Percentiles rank a stretch among this genome's conserved stretches.
phyloP scores from a whole-genome alignment of 768 basidiomycete genomes.

The Ephemerocybe angulata region DNA sequence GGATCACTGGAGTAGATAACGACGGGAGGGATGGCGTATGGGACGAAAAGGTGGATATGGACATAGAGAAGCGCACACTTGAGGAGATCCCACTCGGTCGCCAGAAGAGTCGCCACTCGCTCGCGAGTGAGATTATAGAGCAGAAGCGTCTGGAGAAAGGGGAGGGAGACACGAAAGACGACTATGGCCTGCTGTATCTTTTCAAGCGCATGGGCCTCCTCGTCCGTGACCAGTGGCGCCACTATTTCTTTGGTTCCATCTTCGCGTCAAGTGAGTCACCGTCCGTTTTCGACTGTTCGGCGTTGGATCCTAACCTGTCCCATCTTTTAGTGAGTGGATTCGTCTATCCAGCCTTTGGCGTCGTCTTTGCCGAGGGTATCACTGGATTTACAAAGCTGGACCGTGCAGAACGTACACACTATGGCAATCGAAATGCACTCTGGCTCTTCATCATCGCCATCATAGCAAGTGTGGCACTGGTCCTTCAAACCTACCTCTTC shows the following conservation, averaged over 20 bases:
- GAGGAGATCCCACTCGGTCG: constrained; percentile 51
- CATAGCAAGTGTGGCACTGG: constrained; percentile 48
- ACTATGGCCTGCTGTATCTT: constrained; percentile 45
- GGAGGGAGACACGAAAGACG: constrained; percentile 21
- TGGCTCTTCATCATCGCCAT: constrained; percentile 73
- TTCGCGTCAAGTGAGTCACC: no score
- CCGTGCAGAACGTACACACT: constrained; percentile 32
- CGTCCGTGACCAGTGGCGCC: constrained; percentile 45
- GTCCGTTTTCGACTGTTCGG: no score
- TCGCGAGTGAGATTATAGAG: constrained; percentile 47
- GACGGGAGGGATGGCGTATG: constrained; percentile 30
- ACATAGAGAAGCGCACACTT: constrained; percentile 33
- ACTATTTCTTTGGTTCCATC: no score
- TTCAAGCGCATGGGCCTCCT: constrained; percentile 60
- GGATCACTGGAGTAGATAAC: constrained; percentile 36
- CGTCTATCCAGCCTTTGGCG: constrained; percentile 58
- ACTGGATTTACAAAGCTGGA: constrained; percentile 39
- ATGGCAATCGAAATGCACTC: no score
- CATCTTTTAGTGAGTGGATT: no score
- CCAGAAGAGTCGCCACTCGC: constrained; percentile 47
- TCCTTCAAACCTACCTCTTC: constrained; percentile 61
- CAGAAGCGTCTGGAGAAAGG: constrained; percentile 34
- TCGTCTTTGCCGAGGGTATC: constrained; percentile 55
- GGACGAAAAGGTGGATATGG: constrained; percentile 24
- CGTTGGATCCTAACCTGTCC: no score